These are phyloP conservation scores for Dioscorea dumetorum DNA, from an alignment of 106 monocot species.

Conservation along the genomic window DNA sequence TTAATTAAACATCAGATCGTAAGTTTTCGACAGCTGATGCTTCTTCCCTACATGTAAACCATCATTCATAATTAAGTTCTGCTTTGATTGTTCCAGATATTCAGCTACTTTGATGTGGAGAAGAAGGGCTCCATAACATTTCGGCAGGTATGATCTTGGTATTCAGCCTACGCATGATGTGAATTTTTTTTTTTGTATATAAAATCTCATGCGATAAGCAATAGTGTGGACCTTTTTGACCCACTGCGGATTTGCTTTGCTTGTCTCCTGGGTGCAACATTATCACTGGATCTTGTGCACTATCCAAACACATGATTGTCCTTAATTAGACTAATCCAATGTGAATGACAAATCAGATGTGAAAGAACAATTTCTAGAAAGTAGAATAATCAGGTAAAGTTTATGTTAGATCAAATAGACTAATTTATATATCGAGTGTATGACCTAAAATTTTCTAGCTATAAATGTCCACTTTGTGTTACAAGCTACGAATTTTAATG, in stretches of 20 bases:
- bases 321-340: background rate
- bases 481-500: background rate
- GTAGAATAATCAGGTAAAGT: background rate
- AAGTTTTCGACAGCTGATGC: background rate
- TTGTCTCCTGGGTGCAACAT: background rate
- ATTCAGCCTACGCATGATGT: background rate
- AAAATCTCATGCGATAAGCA: background rate
- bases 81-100: constrained; percentile 45
- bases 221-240: background rate
- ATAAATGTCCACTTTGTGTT: background rate
- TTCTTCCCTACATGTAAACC: background rate
- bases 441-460: too few relatives aligned
- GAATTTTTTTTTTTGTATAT: background rate
- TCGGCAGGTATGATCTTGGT: constrained; percentile 53
- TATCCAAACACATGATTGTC: background rate
- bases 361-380: background rate
- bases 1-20: background rate
- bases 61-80: background rate
- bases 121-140: constrained; percentile 74
- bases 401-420: background rate
- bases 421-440: too few relatives aligned
- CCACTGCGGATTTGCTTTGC: background rate
- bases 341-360: too few relatives aligned
- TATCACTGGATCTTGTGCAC: background rate
- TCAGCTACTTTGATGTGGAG: constrained; percentile 73